Conservation (phyloP, 176 grass and related monocot genomes). For the Metroxylon sagu region DNA sequence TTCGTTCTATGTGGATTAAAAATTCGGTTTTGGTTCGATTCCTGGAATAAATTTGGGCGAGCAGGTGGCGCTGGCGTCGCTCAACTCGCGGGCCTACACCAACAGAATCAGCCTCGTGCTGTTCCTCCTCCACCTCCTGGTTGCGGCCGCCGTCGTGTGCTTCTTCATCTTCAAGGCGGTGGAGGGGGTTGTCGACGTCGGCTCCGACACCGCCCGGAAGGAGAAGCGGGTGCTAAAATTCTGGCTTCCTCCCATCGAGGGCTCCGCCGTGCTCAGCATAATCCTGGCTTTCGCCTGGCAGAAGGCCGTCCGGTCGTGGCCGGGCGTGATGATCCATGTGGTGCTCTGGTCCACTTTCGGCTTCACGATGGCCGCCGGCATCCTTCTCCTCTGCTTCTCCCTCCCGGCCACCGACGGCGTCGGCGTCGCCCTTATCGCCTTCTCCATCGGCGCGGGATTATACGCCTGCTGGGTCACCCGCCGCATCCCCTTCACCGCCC, state of each 20-base stretch:
- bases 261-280: slow-evolving; percentile 63
- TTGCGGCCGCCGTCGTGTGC: slow-evolving; percentile 24
- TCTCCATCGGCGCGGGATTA: slow-evolving; percentile 74
- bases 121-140: slow-evolving; percentile 66
- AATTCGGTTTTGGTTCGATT: background rate
- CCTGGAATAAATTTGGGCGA: slow-evolving; percentile 3
- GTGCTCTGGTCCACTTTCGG: slow-evolving; percentile 79
- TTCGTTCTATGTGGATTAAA: slow-evolving; percentile 3
- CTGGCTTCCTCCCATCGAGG: slow-evolving; percentile 85
- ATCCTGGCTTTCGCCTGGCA: slow-evolving; percentile 82
- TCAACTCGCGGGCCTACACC: slow-evolving; percentile 75
- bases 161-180: slow-evolving; percentile 69
- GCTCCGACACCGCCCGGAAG: slow-evolving; percentile 16
- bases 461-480: slow-evolving; percentile 90
- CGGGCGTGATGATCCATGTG: slow-evolving; percentile 50
- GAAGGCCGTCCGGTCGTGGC: slow-evolving; percentile 74
- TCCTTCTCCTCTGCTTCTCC: slow-evolving; percentile 82
- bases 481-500: slow-evolving; percentile 50
- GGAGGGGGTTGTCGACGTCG: slow-evolving; percentile 27
- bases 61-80: slow-evolving; percentile 33
- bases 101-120: slow-evolving; percentile 63
- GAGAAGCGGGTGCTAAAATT: slow-evolving; percentile 41
- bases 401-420: slow-evolving; percentile 60
- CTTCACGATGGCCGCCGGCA: slow-evolving; percentile 54
- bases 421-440: slow-evolving; percentile 55